Percentiles rank a stretch among this genome's conserved stretches.
Conservation (phyloP, 768 basidiomycete genomes). For the Russula sp. region DNA sequence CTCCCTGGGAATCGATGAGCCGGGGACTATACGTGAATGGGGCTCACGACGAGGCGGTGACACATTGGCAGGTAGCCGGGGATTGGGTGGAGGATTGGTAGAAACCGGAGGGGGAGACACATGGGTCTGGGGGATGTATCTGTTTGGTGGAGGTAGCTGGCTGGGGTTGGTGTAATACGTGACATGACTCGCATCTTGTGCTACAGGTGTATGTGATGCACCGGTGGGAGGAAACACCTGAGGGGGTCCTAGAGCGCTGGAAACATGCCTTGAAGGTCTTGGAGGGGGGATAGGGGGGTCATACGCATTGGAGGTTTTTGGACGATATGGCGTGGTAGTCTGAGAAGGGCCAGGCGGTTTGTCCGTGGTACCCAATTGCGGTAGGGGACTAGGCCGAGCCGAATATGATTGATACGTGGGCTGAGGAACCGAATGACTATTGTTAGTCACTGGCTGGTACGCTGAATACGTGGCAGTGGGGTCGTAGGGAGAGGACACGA, state of each 20-base stretch:
- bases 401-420: conserved; percentile 28
- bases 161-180: conserved; percentile 11
- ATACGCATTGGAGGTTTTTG: conserved; percentile 36
- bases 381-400: conserved; percentile 28
- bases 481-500: conserved; percentile 18
- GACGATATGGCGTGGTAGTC: conserved; percentile 29
- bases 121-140: background rate
- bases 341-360: conserved; percentile 13
- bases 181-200: conserved; percentile 12
- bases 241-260: conserved; percentile 11
- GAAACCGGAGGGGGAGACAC: background rate
- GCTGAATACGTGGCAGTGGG: conserved; percentile 34
- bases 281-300: conserved; percentile 37
- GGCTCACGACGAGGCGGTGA: conserved; percentile 18
- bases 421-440: conserved; percentile 27
- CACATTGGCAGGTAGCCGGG: background rate
- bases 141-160: conserved; percentile 4
- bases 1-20: conserved; percentile 2
- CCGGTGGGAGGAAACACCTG: conserved; percentile 20
- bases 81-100: background rate
- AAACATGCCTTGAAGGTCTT: conserved; percentile 20
- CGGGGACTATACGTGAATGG: conserved; percentile 11
- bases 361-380: conserved; percentile 7
- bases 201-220: conserved; percentile 5
- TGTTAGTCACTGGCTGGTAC: conserved; percentile 31